A percentile compares a stretch with the other conserved stretches of the same genome.
These are phyloP conservation scores for Alternaria triticimaculans DNA, from an alignment of 2,329 filamentous ascomycete species.

Conservation along the genomic window DNA sequence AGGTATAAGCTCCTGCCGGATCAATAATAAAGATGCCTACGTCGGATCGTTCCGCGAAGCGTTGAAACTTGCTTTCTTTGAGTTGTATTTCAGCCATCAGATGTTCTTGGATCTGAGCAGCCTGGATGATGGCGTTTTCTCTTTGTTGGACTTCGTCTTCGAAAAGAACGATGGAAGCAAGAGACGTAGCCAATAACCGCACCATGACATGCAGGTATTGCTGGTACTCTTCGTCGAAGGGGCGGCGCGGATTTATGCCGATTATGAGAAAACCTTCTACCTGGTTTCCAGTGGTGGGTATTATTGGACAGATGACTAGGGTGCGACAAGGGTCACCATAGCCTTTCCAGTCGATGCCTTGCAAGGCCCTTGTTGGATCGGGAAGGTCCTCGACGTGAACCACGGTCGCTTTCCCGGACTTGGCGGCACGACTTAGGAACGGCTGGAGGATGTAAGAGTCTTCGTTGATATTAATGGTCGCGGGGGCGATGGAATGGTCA, in stretches of 20 bases:
- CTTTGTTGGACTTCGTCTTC: conserved; percentile 48
- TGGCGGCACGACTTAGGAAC: conserved; percentile 34
- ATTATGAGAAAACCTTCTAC: conserved; percentile 50
- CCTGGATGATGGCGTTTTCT: conserved; percentile 41
- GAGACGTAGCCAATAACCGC: conserved; percentile 48
- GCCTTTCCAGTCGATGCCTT: conserved; percentile 40
- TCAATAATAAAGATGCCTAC: conserved; percentile 52
- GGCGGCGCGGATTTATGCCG: conserved; percentile 48
- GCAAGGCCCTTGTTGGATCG: conserved; percentile 32
- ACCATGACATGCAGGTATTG: conserved; percentile 46
- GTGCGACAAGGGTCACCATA: conserved; percentile 46
- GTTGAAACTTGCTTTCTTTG: conserved; percentile 44
- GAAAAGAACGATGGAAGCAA: conserved; percentile 50
- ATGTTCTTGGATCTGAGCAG: conserved; percentile 45
- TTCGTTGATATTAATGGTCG: conserved; percentile 29
- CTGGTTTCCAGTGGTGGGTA: conserved; percentile 42
- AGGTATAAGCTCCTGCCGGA: conserved; percentile 43
- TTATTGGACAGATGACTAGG: conserved; percentile 47
- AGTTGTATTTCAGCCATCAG: conserved; percentile 45
- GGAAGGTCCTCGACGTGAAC: conserved; percentile 40
- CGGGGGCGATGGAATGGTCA: conserved; percentile 35
- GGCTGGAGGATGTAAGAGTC: conserved; percentile 29
- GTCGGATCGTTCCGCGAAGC: conserved; percentile 49
- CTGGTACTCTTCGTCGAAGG: conserved; percentile 49
- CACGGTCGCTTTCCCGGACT: conserved; percentile 34